phyloP scores from a whole-genome alignment of 2,329 filamentous ascomycete genomes.

The Fusarium marasasianum region DNA sequence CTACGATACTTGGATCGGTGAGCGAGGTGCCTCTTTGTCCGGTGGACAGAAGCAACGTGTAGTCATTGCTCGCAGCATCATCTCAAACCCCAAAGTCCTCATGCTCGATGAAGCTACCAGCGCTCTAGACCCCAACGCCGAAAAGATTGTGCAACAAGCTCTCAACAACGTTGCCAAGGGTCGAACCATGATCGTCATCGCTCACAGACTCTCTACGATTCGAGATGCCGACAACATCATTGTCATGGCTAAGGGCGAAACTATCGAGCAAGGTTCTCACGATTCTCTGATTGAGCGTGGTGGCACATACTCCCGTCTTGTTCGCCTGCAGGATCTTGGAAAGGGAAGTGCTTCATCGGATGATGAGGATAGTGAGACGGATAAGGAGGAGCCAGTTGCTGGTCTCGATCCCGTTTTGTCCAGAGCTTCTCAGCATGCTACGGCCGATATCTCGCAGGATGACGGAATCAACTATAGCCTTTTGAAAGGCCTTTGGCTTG shows the following conservation, averaged over 20 bases:
- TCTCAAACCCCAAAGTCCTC: slow-evolving; percentile 70
- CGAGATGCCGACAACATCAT: slow-evolving; percentile 72
- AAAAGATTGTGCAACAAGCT: slow-evolving; percentile 64
- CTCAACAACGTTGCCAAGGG: slow-evolving; percentile 63
- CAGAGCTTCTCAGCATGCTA: slow-evolving; percentile 36
- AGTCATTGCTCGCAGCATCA: slow-evolving; percentile 72
- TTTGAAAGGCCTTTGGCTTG: slow-evolving; percentile 42
- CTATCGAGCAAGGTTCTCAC: slow-evolving; percentile 71
- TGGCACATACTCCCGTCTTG: slow-evolving; percentile 62
- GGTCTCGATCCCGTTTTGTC: slow-evolving; percentile 41
- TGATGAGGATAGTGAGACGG: slow-evolving; percentile 28
- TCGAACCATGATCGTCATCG: slow-evolving; percentile 73
- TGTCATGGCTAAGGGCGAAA: slow-evolving; percentile 67
- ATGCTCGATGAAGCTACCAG: slow-evolving; percentile 77
- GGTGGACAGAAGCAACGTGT: slow-evolving; percentile 75
- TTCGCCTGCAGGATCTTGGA: slow-evolving; percentile 55
- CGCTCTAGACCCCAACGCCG: slow-evolving; percentile 59
- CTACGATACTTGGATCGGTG: slow-evolving; percentile 71
- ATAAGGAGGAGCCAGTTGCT: slow-evolving; percentile 51
- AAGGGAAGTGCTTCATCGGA: slow-evolving; percentile 16
- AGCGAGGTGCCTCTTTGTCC: slow-evolving; percentile 71
- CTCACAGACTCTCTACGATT: slow-evolving; percentile 68
- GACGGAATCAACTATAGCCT: slow-evolving; percentile 39
- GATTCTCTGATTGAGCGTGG: slow-evolving; percentile 60
- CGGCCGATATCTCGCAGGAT: slow-evolving; percentile 4